Conservation (phyloP, 176 grass and related monocot species). For the Thalia dealbata region DNA sequence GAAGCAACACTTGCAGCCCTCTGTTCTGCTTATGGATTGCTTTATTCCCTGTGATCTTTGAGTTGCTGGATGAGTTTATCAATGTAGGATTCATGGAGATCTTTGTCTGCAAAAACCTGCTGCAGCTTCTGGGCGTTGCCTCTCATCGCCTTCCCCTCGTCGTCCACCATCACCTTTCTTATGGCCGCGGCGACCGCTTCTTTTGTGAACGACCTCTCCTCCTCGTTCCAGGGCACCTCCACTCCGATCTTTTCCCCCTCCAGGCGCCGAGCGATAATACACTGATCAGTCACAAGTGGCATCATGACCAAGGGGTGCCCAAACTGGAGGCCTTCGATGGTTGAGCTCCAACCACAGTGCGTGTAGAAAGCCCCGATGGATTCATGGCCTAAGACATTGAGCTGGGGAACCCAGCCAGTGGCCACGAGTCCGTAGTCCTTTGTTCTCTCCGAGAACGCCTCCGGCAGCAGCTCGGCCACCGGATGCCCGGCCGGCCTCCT, state of each 20-base stretch:
- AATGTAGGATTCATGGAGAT: slow-evolving; percentile 16
- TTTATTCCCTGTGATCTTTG: neutral
- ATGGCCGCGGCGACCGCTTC: slow-evolving; percentile 21
- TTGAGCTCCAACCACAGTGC: slow-evolving; percentile 62
- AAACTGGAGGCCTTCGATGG: slow-evolving; percentile 38
- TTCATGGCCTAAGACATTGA: slow-evolving; percentile 22
- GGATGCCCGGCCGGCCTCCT: slow-evolving; percentile 11
- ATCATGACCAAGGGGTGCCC: slow-evolving; percentile 47
- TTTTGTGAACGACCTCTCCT: slow-evolving; percentile 11
- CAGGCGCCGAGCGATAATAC: slow-evolving; percentile 20
- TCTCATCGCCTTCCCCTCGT: slow-evolving; percentile 14
- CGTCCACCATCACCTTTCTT: slow-evolving; percentile 28
- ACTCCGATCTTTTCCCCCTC: slow-evolving; percentile 11
- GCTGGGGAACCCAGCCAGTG: slow-evolving; percentile 39
- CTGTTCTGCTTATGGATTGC: too few species aligned
- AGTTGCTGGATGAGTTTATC: slow-evolving; percentile 14
- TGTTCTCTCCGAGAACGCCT: slow-evolving; percentile 26
- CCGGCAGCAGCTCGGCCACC: slow-evolving; percentile 2
- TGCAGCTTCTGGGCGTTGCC: slow-evolving; percentile 20
- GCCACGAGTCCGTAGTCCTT: slow-evolving; percentile 3
- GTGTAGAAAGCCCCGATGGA: slow-evolving; percentile 44
- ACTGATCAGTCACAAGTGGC: slow-evolving; percentile 31
- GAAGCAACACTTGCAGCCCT: too few species aligned
- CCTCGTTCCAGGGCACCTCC: slow-evolving; percentile 17
- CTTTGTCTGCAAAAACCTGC: neutral